These are phyloP conservation scores for Selenicereus undatus DNA, from an alignment of 148 eudicot species.

Conservation along the genomic window DNA sequence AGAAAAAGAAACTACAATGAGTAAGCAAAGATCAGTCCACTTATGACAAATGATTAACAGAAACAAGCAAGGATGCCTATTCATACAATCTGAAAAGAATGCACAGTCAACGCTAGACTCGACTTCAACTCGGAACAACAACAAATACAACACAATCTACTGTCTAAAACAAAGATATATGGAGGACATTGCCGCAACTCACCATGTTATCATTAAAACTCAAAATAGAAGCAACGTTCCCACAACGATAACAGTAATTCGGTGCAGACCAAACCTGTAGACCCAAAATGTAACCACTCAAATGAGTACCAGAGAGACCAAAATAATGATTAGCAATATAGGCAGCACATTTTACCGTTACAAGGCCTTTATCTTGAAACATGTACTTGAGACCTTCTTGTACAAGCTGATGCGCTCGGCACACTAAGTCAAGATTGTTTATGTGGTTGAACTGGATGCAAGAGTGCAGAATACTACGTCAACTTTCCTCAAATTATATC, in stretches of 20 bases:
- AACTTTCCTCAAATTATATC: slow-evolving; percentile 12
- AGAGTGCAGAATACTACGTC: slow-evolving; percentile 4
- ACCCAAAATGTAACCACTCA: slow-evolving; percentile 18
- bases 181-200: slow-evolving; percentile 12
- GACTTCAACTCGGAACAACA: background rate
- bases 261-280: slow-evolving; percentile 99
- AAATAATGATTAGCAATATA: slow-evolving; percentile 10
- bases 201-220: slow-evolving; percentile 99
- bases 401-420: slow-evolving; percentile 99
- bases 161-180: background rate
- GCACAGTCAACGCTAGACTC: background rate
- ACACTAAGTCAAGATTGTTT: slow-evolving; percentile 93
- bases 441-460: slow-evolving; percentile 88
- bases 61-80: no score
- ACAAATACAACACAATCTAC: background rate
- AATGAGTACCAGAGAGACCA: background rate
- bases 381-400: slow-evolving; percentile 99
- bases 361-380: slow-evolving; percentile 99
- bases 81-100: no score
- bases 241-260: slow-evolving; percentile 98
- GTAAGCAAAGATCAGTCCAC: no score
- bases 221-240: slow-evolving; percentile 97
- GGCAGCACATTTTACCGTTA: slow-evolving; percentile 58
- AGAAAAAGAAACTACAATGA: no score
- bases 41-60: no score